Percentiles rank a stretch among this genome's conserved stretches.
These are phyloP conservation scores for Geotrichum cucujoidarum DNA, from an alignment of 1,139 yeast species.

Conservation along the genomic window DNA sequence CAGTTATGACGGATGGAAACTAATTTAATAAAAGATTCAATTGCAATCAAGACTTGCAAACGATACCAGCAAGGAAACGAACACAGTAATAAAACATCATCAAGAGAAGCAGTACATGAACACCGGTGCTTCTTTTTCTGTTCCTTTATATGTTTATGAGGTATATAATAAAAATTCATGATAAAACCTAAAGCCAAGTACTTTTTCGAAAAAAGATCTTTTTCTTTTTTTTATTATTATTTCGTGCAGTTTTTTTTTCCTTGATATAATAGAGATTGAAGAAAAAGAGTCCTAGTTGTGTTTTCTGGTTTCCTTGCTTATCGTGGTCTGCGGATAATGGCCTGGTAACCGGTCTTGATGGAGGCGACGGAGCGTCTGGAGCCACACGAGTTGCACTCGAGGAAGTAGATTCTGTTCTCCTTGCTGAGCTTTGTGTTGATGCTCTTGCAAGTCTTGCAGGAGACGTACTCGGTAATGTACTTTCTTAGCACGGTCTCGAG, in stretches of 20 bases:
- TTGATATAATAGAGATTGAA: too few species aligned
- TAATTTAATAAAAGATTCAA: too few species aligned
- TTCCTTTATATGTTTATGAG: too few species aligned
- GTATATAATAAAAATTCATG: too few species aligned
- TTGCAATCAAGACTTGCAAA: too few species aligned
- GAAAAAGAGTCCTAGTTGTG: too few species aligned
- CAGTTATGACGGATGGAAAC: too few species aligned
- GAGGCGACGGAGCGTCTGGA: slow-evolving; percentile 95
- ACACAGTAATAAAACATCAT: too few species aligned
- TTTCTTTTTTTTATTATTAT: neutral
- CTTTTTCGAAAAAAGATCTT: neutral
- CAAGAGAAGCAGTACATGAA: too few species aligned
- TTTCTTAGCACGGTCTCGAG: slow-evolving; percentile 94
- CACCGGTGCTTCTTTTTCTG: too few species aligned
- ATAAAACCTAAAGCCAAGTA: too few species aligned
- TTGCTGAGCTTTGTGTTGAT: slow-evolving; percentile 94
- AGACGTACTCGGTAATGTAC: slow-evolving; percentile 93
- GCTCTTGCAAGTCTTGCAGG: slow-evolving; percentile 97
- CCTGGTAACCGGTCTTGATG: slow-evolving; percentile 99
- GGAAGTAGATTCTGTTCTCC: slow-evolving; percentile 95
- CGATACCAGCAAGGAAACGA: too few species aligned
- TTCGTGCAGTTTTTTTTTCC: neutral
- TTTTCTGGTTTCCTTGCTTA: neutral
- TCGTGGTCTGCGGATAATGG: slow-evolving; percentile 48
- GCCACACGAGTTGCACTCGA: slow-evolving; percentile 98